Conservation (phyloP, 2,329 filamentous ascomycete genomes). For the Cladosporium sp. region DNA sequence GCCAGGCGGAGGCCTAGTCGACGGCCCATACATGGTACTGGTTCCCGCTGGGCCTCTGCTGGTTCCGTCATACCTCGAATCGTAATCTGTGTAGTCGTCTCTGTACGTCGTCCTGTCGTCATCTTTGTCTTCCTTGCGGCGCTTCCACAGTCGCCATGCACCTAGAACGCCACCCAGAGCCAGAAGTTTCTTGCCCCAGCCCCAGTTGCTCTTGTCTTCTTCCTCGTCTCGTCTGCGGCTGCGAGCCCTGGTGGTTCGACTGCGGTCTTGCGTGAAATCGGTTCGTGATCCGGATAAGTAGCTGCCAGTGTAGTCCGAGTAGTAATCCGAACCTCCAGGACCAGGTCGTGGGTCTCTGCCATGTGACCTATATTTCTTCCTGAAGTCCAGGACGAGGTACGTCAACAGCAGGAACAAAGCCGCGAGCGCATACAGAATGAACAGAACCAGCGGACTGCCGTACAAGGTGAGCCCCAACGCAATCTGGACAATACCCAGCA, state of each 20-base stretch:
- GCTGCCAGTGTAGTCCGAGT: conserved; percentile 34
- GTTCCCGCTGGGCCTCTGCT: conserved; percentile 16
- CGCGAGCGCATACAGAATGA: conserved; percentile 83
- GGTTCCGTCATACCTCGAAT: conserved; percentile 19
- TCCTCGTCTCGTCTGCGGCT: conserved; percentile 29
- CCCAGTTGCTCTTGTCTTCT: conserved; percentile 37
- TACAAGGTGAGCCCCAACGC: conserved; percentile 89
- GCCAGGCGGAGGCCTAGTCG: conserved; percentile 22
- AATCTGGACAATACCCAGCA: conserved; percentile 84
- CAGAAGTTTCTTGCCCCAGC: conserved; percentile 46
- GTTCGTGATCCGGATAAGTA: conserved; percentile 54
- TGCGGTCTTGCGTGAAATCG: conserved; percentile 55
- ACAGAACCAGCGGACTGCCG: conserved; percentile 81
- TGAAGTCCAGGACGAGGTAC: conserved; percentile 80
- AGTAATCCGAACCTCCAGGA: conserved; percentile 29
- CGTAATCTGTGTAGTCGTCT: conserved; percentile 20
- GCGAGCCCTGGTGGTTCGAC: not conserved
- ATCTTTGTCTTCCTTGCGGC: conserved; percentile 31
- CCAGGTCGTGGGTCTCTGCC: conserved; percentile 23
- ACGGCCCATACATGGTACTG: conserved; percentile 21
- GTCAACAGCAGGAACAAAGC: conserved; percentile 69
- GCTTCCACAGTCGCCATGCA: conserved; percentile 59
- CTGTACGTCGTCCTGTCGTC: conserved; percentile 13
- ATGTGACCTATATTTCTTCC: conserved; percentile 45
- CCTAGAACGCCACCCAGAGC: conserved; percentile 59